Evolutionary conservation across 257 asterid genomes (phyloP).

Genomic region (Solanum appendiculatum): DNA sequence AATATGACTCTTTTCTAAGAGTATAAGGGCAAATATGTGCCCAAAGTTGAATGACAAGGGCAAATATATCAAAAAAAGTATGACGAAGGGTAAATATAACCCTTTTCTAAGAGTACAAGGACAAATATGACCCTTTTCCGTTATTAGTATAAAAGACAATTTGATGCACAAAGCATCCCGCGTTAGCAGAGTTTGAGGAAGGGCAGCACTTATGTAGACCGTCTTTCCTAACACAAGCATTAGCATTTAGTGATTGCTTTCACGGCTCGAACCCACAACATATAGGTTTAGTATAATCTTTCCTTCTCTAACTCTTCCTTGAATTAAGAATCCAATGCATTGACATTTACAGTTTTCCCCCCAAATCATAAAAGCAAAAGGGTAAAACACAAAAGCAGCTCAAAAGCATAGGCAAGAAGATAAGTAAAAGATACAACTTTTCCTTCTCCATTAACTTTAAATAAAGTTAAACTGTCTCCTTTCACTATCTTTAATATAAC

Average conservation of each 20-base stretch:
- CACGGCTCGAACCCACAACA: neutral
- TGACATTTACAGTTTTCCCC: neutral
- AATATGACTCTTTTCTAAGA: too few relatives aligned
- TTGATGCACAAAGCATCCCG: fast-evolving
- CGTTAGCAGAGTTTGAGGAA: neutral
- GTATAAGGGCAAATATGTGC: too few relatives aligned
- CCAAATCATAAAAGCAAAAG: neutral
- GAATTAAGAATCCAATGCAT: neutral
- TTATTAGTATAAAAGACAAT: fast-evolving
- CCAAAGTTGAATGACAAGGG: too few relatives aligned
- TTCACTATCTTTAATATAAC: neutral
- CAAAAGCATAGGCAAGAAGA: neutral
- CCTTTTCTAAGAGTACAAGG: too few relatives aligned
- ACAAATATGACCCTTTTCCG: too few relatives aligned
- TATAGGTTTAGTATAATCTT: neutral
- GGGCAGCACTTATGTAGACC: fast-evolving
- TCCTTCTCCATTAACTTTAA: neutral
- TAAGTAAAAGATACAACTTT: neutral
- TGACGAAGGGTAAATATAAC: too few relatives aligned
- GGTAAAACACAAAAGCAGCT: neutral
- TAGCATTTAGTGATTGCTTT: neutral
- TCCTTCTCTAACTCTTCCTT: neutral
- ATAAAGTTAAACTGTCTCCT: neutral
- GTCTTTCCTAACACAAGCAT: neutral
- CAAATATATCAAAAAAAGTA: too few relatives aligned